Evolutionary conservation across 768 basidiomycete genomes (phyloP), one percentile per base, ranked within the genome.

Genomic region (Russula earlei): DNA sequence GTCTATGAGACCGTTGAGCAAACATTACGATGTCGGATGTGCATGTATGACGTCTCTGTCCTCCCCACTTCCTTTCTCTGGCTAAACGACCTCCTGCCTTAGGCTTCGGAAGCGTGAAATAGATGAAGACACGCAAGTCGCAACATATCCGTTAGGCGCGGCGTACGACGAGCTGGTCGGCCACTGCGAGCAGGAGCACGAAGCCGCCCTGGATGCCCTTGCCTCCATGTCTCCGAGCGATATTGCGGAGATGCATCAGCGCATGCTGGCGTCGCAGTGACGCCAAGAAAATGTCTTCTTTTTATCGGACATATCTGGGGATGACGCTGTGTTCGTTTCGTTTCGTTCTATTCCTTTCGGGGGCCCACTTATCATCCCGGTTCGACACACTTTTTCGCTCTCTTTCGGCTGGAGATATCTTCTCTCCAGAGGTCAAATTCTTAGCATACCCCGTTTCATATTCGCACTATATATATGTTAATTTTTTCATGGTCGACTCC

Each of bases 21-120:
- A 44, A 48, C 22, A 11, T 33, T 60, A 19, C 55, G 37, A 43
- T 60, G 59, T 29, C 55, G 59, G 38, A 60, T 60, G 59, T 60
- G 59, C 24, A 27, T 45, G 59, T 60, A 47, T 24, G 59, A 36
- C 19, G 29, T 19, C 24, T 17, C 25, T 5, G 8, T 15, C 12
- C 5, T 12, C 14, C 29, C 10, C 8, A 29, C 38, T 8, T 19
- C 12, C 1, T 19, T n/a, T 37, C 15, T 27, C 15, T 38, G 4
- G 19, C 17, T 51, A 15, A 22, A 8, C 11, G n/a, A 37, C 15
- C 8, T 2, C 7, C 1, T 4, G 42, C 6, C 19, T 29, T 36
- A 60, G 59, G 36, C 40, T 52, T 3, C 55, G 47, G 40, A 47
- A 45, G 34, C 59, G 46, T 20, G 56, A 60, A 34, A 29, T 56